Base-by-base conservation (phyloP, 2,329 filamentous ascomycete species). In the Diaporthe helianthi region DNA sequence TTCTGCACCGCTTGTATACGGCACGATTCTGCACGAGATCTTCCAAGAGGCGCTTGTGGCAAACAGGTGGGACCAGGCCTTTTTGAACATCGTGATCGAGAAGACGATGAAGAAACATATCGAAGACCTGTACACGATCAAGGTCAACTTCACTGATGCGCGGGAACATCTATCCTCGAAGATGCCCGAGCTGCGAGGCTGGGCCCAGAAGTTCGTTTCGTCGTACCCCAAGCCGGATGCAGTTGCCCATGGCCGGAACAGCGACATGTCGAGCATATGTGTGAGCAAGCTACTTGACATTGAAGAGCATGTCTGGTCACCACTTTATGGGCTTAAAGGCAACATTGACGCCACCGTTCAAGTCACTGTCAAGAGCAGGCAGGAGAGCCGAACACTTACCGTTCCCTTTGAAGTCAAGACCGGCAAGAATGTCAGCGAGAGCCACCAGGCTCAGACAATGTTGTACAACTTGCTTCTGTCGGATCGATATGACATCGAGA, bases 271-370 rank as follows among this genome's bases (percentile, higher is more conserved):
- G 13, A 91, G 86, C 69, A 90, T 98, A 86, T 94, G 92, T 74
- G 90, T 99, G 74, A 97, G 91, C 76, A 99, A 98, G 77, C 84
- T 99, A 33, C 90, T 99, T 17, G 96, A 98, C 77, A 93, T 99
- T 12, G 96, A 99, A 78, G 96, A 99, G 79, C 96, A 98, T 77
- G 90, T 99, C 33, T 99, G 96, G 96, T 98, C 95, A 8, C 96
- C 96, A 0, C 95, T 94, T 89, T 99, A 97, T 77, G 96, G 96
- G 0, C 84, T 99, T 19, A 99, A 99, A 79, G 96, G 96, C 36
- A 99, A 98, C 75, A 96, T 99, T 70, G 96, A 99, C 80, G 96
- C 96, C 33, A 98, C 96, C 0, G 92, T 99, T 1, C 93, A 99
- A 81, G 92, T 96, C 19, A 89, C 87, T 0, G 92, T 98, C 84